These are phyloP conservation scores for Vanderwaltozyma verrucispora DNA, from an alignment of 805 yeast species.

Conservation along the genomic window DNA sequence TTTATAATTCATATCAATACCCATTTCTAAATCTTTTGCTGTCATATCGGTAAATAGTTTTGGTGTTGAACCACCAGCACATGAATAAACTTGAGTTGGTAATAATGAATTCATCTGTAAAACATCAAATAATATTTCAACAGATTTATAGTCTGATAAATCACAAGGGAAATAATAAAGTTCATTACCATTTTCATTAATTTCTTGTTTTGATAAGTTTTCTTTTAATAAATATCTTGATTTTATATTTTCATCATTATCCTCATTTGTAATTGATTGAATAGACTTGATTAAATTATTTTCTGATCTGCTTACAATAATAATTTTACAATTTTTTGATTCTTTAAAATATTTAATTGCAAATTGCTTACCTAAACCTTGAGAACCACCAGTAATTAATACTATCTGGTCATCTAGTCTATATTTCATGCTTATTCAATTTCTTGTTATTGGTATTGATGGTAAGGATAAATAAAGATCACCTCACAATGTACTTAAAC, in stretches of 20 bases:
- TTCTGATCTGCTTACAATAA: slow-evolving; percentile 70
- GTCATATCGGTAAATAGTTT: slow-evolving; percentile 64
- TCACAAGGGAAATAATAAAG: slow-evolving; percentile 50
- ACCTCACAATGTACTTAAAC: too few relatives aligned
- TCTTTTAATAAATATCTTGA: too few relatives aligned
- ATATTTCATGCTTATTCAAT: slow-evolving; percentile 8
- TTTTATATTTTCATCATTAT: too few relatives aligned
- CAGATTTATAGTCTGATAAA: slow-evolving; percentile 43
- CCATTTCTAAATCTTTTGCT: slow-evolving; percentile 44
- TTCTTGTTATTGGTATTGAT: not conserved
- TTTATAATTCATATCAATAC: slow-evolving; percentile 59
- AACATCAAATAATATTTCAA: slow-evolving; percentile 27
- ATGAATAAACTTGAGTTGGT: slow-evolving; percentile 71
- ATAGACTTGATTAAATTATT: slow-evolving; percentile 44
- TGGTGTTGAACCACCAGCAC: slow-evolving; percentile 83
- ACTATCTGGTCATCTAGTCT: slow-evolving; percentile 42
- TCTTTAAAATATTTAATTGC: slow-evolving; percentile 43
- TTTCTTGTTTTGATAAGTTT: too few relatives aligned
- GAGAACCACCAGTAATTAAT: slow-evolving; percentile 88
- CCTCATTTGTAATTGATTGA: slow-evolving; percentile 28
- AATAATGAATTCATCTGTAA: slow-evolving; percentile 21
- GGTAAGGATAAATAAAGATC: too few relatives aligned
- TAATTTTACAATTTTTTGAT: slow-evolving; percentile 47
- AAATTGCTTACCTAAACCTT: slow-evolving; percentile 79
- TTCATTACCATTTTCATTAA: not conserved